Evolutionary conservation across 805 yeast species (phyloP).

Genomic region (Cyberlindnera amylophila): DNA sequence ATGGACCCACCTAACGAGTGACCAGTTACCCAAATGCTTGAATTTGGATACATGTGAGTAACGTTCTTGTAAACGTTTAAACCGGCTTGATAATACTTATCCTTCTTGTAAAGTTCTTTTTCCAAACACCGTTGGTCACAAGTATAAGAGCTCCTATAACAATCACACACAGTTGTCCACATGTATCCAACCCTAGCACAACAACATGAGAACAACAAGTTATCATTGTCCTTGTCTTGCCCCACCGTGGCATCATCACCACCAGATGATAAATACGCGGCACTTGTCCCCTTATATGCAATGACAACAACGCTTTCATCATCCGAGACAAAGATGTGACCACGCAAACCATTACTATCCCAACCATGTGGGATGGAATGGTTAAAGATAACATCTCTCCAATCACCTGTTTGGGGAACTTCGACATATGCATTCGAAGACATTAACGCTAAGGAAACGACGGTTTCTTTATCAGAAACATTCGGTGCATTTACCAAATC

Average conservation of each 20-base stretch:
- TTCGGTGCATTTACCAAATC: conserved; percentile 64
- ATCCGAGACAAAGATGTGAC: conserved; percentile 77
- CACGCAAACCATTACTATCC: conserved; percentile 81
- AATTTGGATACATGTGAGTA: conserved; percentile 56
- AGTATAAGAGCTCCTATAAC: conserved; percentile 77
- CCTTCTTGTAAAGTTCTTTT: conserved; percentile 64
- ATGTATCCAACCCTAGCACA: conserved; percentile 88
- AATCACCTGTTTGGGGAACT: conserved; percentile 73
- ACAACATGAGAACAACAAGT: conserved; percentile 87
- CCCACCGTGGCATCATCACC: conserved; percentile 80
- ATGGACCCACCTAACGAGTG: conserved; percentile 93
- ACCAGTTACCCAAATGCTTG: conserved; percentile 87
- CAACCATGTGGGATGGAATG: conserved; percentile 73
- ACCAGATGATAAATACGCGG: conserved; percentile 73
- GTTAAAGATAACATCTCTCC: conserved; percentile 77
- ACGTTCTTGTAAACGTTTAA: conserved; percentile 76
- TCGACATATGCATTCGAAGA: conserved; percentile 89
- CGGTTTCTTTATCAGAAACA: conserved; percentile 66
- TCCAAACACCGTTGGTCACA: conserved; percentile 89
- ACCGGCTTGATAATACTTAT: conserved; percentile 77
- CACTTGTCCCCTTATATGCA: conserved; percentile 88
- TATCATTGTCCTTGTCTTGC: conserved; percentile 83
- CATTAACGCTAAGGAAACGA: conserved; percentile 75
- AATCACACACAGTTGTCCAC: conserved; percentile 96
- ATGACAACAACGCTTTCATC: conserved; percentile 61